Evolutionary conservation across 192 early-diverging fungal genomes (phyloP).

Genomic region (Helicostylum pulchrum): DNA sequence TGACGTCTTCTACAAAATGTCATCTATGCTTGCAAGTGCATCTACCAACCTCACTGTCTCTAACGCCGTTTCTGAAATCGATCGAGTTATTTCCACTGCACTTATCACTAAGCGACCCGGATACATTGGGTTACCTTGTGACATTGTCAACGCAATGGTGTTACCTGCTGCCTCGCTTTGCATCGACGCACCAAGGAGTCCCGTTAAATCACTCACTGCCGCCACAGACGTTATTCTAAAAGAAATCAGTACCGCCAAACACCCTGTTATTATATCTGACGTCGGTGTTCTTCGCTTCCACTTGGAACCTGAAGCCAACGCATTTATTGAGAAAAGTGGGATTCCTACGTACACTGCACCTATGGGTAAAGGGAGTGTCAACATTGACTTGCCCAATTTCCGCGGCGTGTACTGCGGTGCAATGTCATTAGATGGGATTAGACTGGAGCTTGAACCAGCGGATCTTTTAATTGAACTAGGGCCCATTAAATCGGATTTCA

Average conservation of each 20-base stretch:
- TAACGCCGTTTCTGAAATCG: neutral
- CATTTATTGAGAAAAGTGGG: slow-evolving; percentile 24
- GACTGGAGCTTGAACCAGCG: slow-evolving; percentile 30
- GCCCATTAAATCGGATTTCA: slow-evolving; percentile 45
- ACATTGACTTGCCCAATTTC: slow-evolving; percentile 30
- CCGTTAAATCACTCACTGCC: slow-evolving; percentile 11
- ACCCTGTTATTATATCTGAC: slow-evolving; percentile 42
- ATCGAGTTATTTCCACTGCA: too few species aligned
- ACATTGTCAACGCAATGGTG: slow-evolving; percentile 28
- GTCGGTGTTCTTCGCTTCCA: slow-evolving; percentile 32
- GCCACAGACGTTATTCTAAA: slow-evolving; percentile 29
- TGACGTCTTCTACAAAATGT: slow-evolving; percentile 40
- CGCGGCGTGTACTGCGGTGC: slow-evolving; percentile 42
- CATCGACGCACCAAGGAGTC: slow-evolving; percentile 23
- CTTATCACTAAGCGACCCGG: too few species aligned
- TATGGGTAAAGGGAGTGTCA: slow-evolving; percentile 45
- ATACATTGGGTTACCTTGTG: slow-evolving; percentile 16
- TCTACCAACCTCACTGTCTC: slow-evolving; percentile 27
- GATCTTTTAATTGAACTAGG: slow-evolving; percentile 45
- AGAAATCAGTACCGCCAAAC: slow-evolving; percentile 28
- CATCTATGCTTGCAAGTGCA: slow-evolving; percentile 36
- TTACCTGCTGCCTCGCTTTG: slow-evolving; percentile 19
- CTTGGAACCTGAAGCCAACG: slow-evolving; percentile 6
- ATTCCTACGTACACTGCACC: slow-evolving; percentile 44
- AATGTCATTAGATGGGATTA: slow-evolving; percentile 30